These are phyloP conservation scores for Vigna mungo DNA, from an alignment of 306 rosid genomes.

Conservation along the genomic window DNA sequence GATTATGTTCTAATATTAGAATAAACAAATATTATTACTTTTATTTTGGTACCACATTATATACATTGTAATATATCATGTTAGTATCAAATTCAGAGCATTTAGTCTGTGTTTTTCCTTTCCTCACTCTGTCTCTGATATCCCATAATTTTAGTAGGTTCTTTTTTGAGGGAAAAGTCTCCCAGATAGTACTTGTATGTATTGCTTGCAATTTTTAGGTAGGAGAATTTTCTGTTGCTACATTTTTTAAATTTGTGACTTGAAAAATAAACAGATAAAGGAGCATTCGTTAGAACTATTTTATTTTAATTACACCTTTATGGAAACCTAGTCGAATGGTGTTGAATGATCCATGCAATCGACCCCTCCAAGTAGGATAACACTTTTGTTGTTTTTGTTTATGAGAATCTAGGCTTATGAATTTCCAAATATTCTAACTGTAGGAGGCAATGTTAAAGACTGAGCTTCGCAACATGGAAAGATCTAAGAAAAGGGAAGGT, in stretches of 20 bases:
- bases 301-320: constrained; percentile 1
- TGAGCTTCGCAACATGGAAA: constrained; percentile 85
- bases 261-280: constrained; percentile 14
- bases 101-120: not conserved
- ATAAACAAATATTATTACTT: not conserved
- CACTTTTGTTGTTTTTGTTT: not conserved
- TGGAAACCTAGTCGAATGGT: not conserved
- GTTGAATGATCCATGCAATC: not conserved
- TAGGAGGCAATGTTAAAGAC: constrained; percentile 84
- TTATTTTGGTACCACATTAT: too few species aligned
- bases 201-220: too few species aligned
- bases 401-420: constrained; percentile 17
- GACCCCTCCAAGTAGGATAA: not conserved
- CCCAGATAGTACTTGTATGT: constrained; percentile 22
- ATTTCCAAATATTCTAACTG: constrained; percentile 44
- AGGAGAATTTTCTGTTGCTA: not conserved
- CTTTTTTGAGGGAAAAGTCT: constrained; percentile 14
- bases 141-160: not conserved
- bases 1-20: not conserved
- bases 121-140: not conserved
- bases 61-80: too few species aligned
- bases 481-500: constrained; percentile 92
- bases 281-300: constrained; percentile 10
- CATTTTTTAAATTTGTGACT: not conserved
- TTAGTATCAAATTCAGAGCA: not conserved